phyloP scores from a whole-genome alignment of 768 basidiomycete species.

The Panaeolus cyanescens region DNA sequence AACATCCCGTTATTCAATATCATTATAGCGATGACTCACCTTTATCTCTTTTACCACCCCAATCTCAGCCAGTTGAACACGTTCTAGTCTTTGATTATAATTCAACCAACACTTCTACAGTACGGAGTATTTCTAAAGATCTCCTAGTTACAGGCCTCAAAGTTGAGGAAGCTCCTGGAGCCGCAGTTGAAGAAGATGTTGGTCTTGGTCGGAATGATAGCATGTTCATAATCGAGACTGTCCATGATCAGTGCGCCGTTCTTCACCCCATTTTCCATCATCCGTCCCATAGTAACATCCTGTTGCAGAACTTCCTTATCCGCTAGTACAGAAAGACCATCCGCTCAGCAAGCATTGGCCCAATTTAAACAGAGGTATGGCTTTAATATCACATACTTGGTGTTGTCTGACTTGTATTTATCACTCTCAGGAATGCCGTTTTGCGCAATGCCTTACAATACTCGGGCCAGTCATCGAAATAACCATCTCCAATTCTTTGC shows the following conservation, averaged over 20 bases:
- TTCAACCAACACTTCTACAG: conserved; percentile 33
- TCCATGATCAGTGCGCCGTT: conserved; percentile 51
- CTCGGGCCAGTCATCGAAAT: conserved; percentile 22
- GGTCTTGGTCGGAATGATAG: conserved; percentile 56
- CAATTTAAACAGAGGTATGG: conserved; percentile 71
- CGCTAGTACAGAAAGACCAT: conserved; percentile 39
- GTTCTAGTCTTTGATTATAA: conserved; percentile 71
- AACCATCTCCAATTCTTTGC: not conserved
- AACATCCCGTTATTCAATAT: conserved; percentile 78
- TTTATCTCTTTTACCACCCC: conserved; percentile 55
- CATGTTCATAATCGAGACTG: conserved; percentile 79
- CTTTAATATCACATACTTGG: not conserved
- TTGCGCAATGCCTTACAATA: conserved; percentile 62
- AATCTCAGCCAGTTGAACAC: conserved; percentile 58
- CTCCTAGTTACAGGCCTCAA: conserved; percentile 58
- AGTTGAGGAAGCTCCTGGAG: conserved; percentile 74
- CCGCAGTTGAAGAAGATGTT: conserved; percentile 51
- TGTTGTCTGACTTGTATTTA: not conserved
- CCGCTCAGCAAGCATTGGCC: conserved; percentile 52
- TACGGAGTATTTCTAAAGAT: conserved; percentile 50
- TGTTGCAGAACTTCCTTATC: conserved; percentile 15
- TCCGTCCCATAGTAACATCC: not conserved
- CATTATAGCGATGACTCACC: conserved; percentile 82
- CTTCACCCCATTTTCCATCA: not conserved
- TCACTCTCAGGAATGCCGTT: conserved; percentile 21